Conservation (phyloP, 441 rosid genomes). For the Erodium chrysanthum region DNA sequence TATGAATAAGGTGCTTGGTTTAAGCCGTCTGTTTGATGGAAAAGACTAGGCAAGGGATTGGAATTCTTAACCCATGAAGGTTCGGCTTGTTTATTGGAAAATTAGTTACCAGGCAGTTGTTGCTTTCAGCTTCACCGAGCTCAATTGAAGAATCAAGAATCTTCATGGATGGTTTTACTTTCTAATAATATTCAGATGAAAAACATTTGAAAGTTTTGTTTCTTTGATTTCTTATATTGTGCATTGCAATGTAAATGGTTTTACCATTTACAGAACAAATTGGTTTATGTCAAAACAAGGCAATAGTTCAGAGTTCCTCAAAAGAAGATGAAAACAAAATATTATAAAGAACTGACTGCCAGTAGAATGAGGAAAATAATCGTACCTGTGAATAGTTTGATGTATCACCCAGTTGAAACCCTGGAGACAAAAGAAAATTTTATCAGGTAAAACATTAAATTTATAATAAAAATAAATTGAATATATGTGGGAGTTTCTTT, state of each 20-base stretch:
- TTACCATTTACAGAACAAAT: neutral
- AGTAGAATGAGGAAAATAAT: neutral
- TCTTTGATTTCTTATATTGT: neutral
- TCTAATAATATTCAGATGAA: neutral
- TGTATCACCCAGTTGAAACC: slow-evolving; percentile 11
- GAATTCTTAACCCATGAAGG: neutral
- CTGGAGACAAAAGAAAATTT: neutral
- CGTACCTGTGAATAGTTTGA: neutral
- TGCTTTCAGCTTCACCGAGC: neutral
- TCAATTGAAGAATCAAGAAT: slow-evolving; percentile 6
- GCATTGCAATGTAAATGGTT: neutral
- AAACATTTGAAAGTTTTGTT: neutral
- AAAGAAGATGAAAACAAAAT: neutral
- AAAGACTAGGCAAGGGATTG: neutral
- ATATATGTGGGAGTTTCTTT: neutral
- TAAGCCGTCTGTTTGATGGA: neutral
- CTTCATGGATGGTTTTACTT: neutral
- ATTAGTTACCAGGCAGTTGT: neutral
- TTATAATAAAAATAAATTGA: neutral
- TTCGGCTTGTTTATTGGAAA: slow-evolving; percentile 2
- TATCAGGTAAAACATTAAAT: neutral
- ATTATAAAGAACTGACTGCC: neutral
- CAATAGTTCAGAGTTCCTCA: neutral
- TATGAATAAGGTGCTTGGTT: neutral
- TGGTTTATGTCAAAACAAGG: neutral